Evolutionary conservation across 2,329 filamentous ascomycete species (phyloP).

Genomic region (Grosmannia serpens): DNA sequence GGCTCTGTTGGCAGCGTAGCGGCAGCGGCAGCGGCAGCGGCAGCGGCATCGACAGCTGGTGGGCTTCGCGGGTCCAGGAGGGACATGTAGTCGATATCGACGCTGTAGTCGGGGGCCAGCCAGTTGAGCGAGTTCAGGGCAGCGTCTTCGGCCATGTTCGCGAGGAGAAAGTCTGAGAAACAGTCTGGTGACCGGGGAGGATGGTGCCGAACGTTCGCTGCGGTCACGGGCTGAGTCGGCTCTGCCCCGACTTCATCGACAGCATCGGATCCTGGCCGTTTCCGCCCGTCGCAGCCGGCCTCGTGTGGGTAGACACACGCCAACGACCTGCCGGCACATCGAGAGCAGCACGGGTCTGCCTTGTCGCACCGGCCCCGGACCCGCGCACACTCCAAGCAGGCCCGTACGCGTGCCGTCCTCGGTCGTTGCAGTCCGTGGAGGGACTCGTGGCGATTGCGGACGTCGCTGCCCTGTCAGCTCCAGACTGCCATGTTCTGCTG

Average conservation of each 20-base stretch:
- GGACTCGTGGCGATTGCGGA: slow-evolving; percentile 2
- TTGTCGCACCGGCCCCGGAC: slow-evolving; percentile 1
- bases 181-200: too few relatives aligned
- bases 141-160: not conserved
- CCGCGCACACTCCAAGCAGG: slow-evolving; percentile 1
- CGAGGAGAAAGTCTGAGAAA: not conserved
- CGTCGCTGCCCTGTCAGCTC: not conserved
- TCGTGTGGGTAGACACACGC: not conserved
- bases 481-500: not conserved
- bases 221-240: too few relatives aligned
- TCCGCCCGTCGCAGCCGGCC: too few relatives aligned
- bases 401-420: not conserved
- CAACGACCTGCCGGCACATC: not conserved
- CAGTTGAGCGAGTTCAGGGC: slow-evolving; percentile 13
- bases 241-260: too few relatives aligned
- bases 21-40: too few relatives aligned
- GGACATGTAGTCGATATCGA: slow-evolving; percentile 14
- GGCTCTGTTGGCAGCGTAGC: too few relatives aligned
- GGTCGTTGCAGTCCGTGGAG: not conserved
- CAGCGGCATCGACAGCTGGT: too few relatives aligned
- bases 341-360: not conserved
- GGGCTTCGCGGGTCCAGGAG: not conserved
- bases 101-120: slow-evolving; percentile 14
- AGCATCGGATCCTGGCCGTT: too few relatives aligned
- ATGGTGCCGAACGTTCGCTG: too few relatives aligned